phyloP scores from a whole-genome alignment of 202 grass and related monocot genomes.

The Dendrocalamus latiflorus region DNA sequence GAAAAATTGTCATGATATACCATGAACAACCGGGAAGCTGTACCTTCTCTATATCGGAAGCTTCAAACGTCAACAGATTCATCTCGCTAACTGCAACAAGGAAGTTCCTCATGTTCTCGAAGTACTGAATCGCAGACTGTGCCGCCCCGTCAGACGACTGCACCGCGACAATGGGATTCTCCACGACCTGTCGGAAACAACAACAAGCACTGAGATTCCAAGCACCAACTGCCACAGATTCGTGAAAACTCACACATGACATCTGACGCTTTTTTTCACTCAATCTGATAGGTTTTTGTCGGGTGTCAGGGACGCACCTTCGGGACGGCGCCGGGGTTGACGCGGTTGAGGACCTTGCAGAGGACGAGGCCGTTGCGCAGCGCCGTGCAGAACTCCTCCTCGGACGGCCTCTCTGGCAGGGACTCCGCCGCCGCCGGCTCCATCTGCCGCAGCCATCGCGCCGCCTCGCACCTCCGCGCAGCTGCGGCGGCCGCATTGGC shows the following conservation, averaged over 20 bases:
- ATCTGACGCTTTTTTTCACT: too few relatives aligned
- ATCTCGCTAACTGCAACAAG: slow-evolving; percentile 66
- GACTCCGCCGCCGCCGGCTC: slow-evolving; percentile 37
- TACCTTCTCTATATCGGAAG: slow-evolving; percentile 86
- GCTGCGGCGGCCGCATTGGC: slow-evolving; percentile 21
- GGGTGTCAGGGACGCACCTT: slow-evolving; percentile 39
- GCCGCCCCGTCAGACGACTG: slow-evolving; percentile 65
- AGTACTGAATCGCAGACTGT: slow-evolving; percentile 85
- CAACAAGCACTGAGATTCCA: neutral
- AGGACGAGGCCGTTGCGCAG: slow-evolving; percentile 76
- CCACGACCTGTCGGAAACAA: slow-evolving; percentile 47
- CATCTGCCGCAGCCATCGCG: slow-evolving; percentile 69
- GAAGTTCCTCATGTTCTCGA: slow-evolving; percentile 89
- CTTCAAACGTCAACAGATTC: slow-evolving; percentile 75
- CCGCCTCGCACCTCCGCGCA: slow-evolving; percentile 60
- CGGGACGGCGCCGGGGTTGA: slow-evolving; percentile 63
- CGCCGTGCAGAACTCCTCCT: slow-evolving; percentile 55
- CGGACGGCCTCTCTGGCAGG: slow-evolving; percentile 46
- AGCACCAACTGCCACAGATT: neutral
- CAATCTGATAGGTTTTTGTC: neutral
- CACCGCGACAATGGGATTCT: slow-evolving; percentile 53
- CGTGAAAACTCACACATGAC: neutral
- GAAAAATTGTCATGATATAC: neutral
- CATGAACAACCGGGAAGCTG: neutral
- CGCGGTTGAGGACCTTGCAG: slow-evolving; percentile 80